phyloP scores from a whole-genome alignment of 2,329 filamentous ascomycete species.

The Pseudonectria buxi region DNA sequence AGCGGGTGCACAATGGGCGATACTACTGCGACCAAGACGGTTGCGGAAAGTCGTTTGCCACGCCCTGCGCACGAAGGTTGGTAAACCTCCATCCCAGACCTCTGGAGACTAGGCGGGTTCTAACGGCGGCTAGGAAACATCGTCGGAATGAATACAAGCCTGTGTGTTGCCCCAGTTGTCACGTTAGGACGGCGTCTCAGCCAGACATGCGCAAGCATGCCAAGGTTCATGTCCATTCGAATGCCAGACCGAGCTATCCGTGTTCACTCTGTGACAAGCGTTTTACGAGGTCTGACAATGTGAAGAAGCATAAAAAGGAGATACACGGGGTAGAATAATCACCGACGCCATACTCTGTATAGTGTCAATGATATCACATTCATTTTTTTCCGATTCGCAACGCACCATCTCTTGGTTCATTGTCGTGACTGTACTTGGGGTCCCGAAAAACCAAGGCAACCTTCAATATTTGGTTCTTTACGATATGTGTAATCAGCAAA shows the following conservation, averaged over 20 bases:
- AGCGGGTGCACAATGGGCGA: constrained; percentile 9
- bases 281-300: constrained; percentile 1
- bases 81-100: not conserved
- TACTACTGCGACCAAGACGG: constrained; percentile 7
- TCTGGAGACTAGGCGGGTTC: not conserved
- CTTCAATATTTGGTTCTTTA: too few relatives aligned
- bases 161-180: constrained; percentile 12
- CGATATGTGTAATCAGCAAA: too few relatives aligned
- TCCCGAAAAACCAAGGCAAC: too few relatives aligned
- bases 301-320: constrained; percentile 1
- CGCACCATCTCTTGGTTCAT: not conserved
- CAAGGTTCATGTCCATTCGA: constrained; percentile 2
- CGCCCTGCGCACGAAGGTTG: constrained; percentile 10
- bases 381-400: not conserved
- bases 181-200: constrained; percentile 2
- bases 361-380: not conserved
- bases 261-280: not conserved
- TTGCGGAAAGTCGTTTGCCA: constrained; percentile 5
- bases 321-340: not conserved
- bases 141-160: constrained; percentile 13
- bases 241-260: too few relatives aligned
- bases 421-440: too few relatives aligned
- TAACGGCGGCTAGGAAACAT: constrained; percentile 13
- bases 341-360: not conserved
- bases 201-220: constrained; percentile 13